These are phyloP conservation scores for Starmerella riodocensis DNA, from an alignment of 805 yeast species.

Conservation along the genomic window DNA sequence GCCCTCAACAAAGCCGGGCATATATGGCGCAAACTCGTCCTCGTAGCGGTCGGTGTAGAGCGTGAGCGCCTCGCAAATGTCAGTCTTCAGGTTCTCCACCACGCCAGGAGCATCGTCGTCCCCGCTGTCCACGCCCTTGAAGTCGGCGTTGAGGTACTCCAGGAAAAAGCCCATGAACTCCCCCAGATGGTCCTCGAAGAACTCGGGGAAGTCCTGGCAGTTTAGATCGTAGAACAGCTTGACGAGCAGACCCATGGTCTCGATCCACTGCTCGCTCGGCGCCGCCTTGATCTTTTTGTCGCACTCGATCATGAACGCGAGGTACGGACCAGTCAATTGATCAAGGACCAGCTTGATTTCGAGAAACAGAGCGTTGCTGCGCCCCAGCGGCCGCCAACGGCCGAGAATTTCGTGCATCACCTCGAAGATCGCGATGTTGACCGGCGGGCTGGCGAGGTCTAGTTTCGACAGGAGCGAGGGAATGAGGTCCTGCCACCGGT, in stretches of 20 bases:
- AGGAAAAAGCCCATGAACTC: conserved; percentile 70
- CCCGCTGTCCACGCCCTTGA: conserved; percentile 38
- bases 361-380: conserved; percentile 75
- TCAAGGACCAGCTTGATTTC: conserved; percentile 81
- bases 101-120: conserved; percentile 58
- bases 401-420: conserved; percentile 94
- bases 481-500: conserved; percentile 61
- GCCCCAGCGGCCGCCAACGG: conserved; percentile 89
- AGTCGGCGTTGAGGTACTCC: conserved; percentile 50
- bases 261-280: conserved; percentile 32
- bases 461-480: conserved; percentile 51
- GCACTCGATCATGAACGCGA: conserved; percentile 48
- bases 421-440: conserved; percentile 71
- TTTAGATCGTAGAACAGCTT: conserved; percentile 87
- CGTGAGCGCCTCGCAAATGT: conserved; percentile 72
- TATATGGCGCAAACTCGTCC: conserved; percentile 72
- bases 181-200: conserved; percentile 79
- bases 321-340: conserved; percentile 68
- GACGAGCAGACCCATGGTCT: conserved; percentile 42
- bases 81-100: conserved; percentile 59
- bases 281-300: conserved; percentile 48
- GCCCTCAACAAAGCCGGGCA: conserved; percentile 64
- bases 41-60: conserved; percentile 83
- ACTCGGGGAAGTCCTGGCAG: conserved; percentile 96
- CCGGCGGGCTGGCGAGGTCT: conserved; percentile 38